A percentile compares a stretch with the other conserved stretches of the same genome.
These are phyloP conservation scores for Vachellia pachyceras DNA, from an alignment of 306 rosid species.

Conservation along the genomic window DNA sequence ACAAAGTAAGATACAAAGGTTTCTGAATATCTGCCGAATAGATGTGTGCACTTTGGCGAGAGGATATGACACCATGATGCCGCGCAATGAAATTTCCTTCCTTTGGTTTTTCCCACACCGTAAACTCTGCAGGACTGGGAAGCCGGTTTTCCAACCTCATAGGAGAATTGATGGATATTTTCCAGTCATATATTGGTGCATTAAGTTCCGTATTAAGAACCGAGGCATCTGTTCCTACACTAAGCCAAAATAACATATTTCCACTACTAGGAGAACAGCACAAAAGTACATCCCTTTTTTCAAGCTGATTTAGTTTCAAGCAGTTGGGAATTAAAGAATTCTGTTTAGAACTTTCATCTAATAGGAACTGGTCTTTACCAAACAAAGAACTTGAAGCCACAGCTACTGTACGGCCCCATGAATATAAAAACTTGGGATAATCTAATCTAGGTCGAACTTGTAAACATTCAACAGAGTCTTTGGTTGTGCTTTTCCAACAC, in stretches of 20 bases:
- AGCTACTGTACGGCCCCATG: slow-evolving; percentile 71
- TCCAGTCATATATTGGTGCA: slow-evolving; percentile 95
- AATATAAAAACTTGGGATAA: slow-evolving; percentile 57
- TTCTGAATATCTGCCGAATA: slow-evolving; percentile 89
- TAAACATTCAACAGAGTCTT: slow-evolving; percentile 71
- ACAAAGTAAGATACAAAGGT: slow-evolving; percentile 75
- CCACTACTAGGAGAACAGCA: slow-evolving; percentile 67
- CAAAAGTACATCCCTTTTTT: slow-evolving; percentile 85
- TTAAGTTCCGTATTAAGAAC: slow-evolving; percentile 94
- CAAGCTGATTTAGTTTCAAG: slow-evolving; percentile 85
- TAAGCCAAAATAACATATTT: slow-evolving; percentile 79
- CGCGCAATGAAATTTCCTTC: slow-evolving; percentile 72
- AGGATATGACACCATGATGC: slow-evolving; percentile 67
- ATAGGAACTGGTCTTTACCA: slow-evolving; percentile 67
- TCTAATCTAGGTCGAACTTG: slow-evolving; percentile 74
- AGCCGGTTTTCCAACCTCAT: slow-evolving; percentile 90
- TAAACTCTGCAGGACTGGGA: slow-evolving; percentile 89
- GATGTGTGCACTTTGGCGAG: slow-evolving; percentile 77
- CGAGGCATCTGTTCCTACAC: slow-evolving; percentile 88
- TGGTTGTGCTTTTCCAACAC: slow-evolving; percentile 85
- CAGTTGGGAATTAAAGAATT: slow-evolving; percentile 51
- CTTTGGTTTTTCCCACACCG: slow-evolving; percentile 72
- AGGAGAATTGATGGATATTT: slow-evolving; percentile 81
- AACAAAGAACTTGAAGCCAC: slow-evolving; percentile 79
- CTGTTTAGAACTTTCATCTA: slow-evolving; percentile 70